These are phyloP conservation scores for Solioccasus polychromus DNA, from an alignment of 768 basidiomycete genomes.

Conservation along the genomic window DNA sequence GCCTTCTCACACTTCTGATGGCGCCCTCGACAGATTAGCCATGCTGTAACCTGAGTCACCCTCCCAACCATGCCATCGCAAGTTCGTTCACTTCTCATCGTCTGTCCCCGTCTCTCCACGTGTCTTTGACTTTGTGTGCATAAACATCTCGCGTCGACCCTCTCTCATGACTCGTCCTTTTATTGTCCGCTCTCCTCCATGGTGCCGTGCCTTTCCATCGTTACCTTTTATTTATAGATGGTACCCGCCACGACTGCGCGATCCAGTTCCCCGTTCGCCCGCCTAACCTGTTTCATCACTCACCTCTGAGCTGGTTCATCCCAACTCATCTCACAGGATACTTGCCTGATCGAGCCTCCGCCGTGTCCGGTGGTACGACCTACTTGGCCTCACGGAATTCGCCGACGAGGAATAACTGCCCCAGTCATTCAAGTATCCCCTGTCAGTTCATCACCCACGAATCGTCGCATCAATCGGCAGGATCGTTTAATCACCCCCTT, in stretches of 20 bases:
- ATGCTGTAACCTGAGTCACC: neutral
- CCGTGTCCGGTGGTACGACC: too few species aligned
- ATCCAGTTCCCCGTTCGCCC: neutral
- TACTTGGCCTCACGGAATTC: neutral
- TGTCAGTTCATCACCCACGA: constrained; percentile 1
- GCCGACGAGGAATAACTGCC: neutral
- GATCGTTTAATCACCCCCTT: constrained; percentile 1
- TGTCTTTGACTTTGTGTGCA: constrained; percentile 8
- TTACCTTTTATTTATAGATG: neutral
- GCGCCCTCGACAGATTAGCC: constrained; percentile 1
- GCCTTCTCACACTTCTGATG: constrained; percentile 6
- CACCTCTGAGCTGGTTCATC: neutral
- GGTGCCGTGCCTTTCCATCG: neutral
- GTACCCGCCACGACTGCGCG: neutral
- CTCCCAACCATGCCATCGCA: too few species aligned
- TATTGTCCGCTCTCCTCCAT: neutral
- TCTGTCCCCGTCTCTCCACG: neutral
- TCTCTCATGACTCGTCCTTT: neutral
- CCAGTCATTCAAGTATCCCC: neutral
- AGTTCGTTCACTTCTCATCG: neutral
- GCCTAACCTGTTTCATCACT: neutral
- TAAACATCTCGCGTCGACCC: neutral
- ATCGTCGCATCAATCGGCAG: constrained; percentile 2
- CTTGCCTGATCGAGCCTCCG: neutral
- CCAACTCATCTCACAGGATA: neutral